These are phyloP conservation scores for Phytopythium mirpurense DNA, from an alignment of 352 stramenopile genomes.

Conservation along the genomic window DNA sequence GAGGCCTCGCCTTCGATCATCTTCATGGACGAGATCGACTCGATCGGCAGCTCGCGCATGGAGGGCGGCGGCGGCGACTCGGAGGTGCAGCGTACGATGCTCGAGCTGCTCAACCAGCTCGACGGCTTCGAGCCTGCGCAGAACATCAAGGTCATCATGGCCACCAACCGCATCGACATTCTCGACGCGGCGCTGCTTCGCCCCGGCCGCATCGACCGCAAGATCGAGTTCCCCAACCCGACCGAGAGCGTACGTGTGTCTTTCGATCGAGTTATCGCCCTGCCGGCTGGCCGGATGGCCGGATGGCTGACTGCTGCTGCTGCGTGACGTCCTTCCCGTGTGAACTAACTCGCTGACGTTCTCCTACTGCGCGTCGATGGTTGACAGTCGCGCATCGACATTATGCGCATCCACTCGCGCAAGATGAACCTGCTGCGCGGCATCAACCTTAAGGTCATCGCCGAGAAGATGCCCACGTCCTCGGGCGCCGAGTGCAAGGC, in stretches of 20 bases:
- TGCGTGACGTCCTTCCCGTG: too few species aligned
- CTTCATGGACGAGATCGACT: conserved; percentile 99
- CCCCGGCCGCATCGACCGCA: conserved; percentile 97
- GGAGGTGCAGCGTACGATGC: conserved; percentile 99
- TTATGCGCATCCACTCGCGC: conserved; percentile 98
- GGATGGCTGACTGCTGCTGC: too few species aligned
- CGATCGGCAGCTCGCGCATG: conserved; percentile 93
- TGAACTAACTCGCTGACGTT: background rate
- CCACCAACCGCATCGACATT: conserved; percentile 99
- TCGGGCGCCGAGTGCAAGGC: conserved; percentile 99
- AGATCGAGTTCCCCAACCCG: conserved; percentile 99
- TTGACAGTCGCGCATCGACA: conserved; percentile 88
- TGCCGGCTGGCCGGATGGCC: too few species aligned
- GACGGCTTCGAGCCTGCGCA: conserved; percentile 95
- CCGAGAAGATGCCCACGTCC: conserved; percentile 97
- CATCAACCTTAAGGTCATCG: conserved; percentile 98
- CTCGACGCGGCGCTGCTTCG: conserved; percentile 95
- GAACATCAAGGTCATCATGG: conserved; percentile 99
- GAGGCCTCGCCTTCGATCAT: conserved; percentile 98
- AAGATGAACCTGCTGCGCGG: conserved; percentile 99
- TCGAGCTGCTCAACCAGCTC: conserved; percentile 99
- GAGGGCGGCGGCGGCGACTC: conserved; percentile 94
- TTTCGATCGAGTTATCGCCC: too few species aligned
- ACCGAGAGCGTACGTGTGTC: conserved; percentile 85
- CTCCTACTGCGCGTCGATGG: background rate